Percentiles rank a stretch among this genome's conserved stretches.
These are phyloP conservation scores for Penicillium bovifimosum DNA, from an alignment of 495 filamentous ascomycete genomes.

Conservation along the genomic window DNA sequence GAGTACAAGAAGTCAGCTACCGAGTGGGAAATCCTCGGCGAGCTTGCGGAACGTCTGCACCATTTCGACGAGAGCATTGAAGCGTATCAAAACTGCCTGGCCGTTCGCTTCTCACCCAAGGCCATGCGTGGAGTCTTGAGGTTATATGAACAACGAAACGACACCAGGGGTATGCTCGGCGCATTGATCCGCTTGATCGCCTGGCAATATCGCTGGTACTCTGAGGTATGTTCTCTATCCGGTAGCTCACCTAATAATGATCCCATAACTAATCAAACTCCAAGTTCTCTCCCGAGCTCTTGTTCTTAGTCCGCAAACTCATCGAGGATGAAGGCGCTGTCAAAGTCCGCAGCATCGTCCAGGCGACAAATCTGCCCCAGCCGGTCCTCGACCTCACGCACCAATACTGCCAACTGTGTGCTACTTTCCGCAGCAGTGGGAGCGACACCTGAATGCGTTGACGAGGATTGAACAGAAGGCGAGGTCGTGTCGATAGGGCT, in stretches of 20 bases:
- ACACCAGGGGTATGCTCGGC: constrained; percentile 68
- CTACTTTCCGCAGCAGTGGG: constrained; percentile 88
- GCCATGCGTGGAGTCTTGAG: constrained; percentile 80
- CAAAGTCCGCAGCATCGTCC: constrained; percentile 94
- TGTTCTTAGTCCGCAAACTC: constrained; percentile 79
- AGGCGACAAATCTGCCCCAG: constrained; percentile 89
- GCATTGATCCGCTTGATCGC: constrained; percentile 82
- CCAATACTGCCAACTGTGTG: constrained; percentile 90
- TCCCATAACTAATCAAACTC: not conserved
- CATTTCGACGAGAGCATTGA: constrained; percentile 84
- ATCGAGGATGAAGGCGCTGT: constrained; percentile 98
- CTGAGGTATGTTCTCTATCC: constrained; percentile 54
- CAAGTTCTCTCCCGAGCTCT: constrained; percentile 86
- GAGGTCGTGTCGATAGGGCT: not conserved
- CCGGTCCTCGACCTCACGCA: constrained; percentile 91
- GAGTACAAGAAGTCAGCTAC: constrained; percentile 93
- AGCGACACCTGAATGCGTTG: constrained; percentile 64
- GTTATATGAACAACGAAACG: constrained; percentile 66
- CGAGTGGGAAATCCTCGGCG: constrained; percentile 97
- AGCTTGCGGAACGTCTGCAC: constrained; percentile 86
- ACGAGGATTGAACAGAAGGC: not conserved
- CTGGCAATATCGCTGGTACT: constrained; percentile 99
- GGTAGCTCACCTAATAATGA: not conserved
- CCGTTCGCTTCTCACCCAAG: constrained; percentile 80
- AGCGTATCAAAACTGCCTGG: constrained; percentile 79